These are phyloP conservation scores for Pestalotiopsis sp. DNA, from an alignment of 2,329 filamentous ascomycete genomes.

Conservation along the genomic window DNA sequence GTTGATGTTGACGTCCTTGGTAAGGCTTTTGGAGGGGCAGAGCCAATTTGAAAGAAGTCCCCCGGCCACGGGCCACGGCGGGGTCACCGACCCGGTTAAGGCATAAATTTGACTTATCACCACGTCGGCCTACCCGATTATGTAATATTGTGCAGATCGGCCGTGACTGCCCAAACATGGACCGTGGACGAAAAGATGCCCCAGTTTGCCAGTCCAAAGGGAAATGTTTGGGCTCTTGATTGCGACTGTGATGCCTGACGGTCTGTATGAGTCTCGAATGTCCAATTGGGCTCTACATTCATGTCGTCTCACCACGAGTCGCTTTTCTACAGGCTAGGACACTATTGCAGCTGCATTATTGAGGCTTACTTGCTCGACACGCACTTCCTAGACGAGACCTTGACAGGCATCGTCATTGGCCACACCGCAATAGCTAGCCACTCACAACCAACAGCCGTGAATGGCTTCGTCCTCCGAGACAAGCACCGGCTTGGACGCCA, in stretches of 20 bases:
- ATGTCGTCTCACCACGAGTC: neutral
- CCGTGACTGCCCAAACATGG: constrained; percentile 2
- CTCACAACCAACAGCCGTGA: neutral
- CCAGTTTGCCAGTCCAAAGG: neutral
- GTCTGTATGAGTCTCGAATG: neutral
- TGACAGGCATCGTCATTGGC: constrained; percentile 5
- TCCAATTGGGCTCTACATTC: neutral
- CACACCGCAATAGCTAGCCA: neutral
- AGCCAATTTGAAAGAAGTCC: constrained; percentile 5
- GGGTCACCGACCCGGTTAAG: constrained; percentile 13
- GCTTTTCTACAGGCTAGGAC: neutral
- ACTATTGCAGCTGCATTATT: neutral
- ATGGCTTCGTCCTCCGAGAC: neutral
- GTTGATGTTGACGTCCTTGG: constrained; percentile 9
- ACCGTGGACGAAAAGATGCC: neutral
- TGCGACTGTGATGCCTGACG: neutral
- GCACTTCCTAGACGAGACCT: constrained; percentile 10
- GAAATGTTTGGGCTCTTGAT: neutral
- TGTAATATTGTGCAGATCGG: neutral
- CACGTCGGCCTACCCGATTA: constrained; percentile 1
- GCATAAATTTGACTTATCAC: constrained; percentile 9
- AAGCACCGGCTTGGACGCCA: neutral
- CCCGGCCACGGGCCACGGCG: neutral
- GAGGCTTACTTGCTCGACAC: neutral
- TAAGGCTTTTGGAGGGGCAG: constrained; percentile 14